phyloP scores from a whole-genome alignment of 306 rosid genomes.

The Clitoria ternatea region DNA sequence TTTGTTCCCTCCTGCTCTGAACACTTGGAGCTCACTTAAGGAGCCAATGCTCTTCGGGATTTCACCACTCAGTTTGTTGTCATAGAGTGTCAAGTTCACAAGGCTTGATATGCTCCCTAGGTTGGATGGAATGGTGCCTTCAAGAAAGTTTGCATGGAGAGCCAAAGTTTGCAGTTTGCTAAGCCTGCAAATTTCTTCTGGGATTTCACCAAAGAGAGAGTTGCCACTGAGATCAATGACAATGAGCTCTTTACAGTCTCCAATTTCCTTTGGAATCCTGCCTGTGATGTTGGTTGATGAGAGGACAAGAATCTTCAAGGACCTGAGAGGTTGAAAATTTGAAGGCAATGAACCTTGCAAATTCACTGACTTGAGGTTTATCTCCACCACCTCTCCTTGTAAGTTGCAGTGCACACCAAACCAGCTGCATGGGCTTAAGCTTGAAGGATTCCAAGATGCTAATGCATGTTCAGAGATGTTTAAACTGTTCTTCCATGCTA shows the following conservation, averaged over 20 bases:
- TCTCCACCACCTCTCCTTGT: slow-evolving; percentile 52
- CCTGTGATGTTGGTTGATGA: slow-evolving; percentile 67
- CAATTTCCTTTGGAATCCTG: slow-evolving; percentile 58
- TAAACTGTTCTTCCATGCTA: slow-evolving; percentile 70
- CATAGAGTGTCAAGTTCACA: slow-evolving; percentile 54
- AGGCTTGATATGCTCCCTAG: slow-evolving; percentile 69
- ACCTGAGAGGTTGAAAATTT: slow-evolving; percentile 56
- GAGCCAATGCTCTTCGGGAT: slow-evolving; percentile 71
- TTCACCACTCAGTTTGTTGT: slow-evolving; percentile 61
- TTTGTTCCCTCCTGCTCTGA: slow-evolving; percentile 80
- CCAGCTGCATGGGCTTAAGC: slow-evolving; percentile 74
- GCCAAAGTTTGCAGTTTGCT: slow-evolving; percentile 46
- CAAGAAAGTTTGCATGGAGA: slow-evolving; percentile 54
- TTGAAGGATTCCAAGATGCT: slow-evolving; percentile 59
- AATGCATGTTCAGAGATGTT: slow-evolving; percentile 41
- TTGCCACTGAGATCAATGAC: slow-evolving; percentile 60
- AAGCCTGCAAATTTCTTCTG: slow-evolving; percentile 66
- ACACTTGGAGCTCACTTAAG: slow-evolving; percentile 47
- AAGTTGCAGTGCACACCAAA: slow-evolving; percentile 65
- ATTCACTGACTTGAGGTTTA: slow-evolving; percentile 48
- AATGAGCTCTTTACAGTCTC: slow-evolving; percentile 50
- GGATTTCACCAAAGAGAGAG: slow-evolving; percentile 62
- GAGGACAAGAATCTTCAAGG: slow-evolving; percentile 47
- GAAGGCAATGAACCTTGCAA: slow-evolving; percentile 77
- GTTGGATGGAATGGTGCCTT: slow-evolving; percentile 54